Evolutionary conservation across 257 asterid genomes (phyloP).

Genomic region (Primulina eburnea): DNA sequence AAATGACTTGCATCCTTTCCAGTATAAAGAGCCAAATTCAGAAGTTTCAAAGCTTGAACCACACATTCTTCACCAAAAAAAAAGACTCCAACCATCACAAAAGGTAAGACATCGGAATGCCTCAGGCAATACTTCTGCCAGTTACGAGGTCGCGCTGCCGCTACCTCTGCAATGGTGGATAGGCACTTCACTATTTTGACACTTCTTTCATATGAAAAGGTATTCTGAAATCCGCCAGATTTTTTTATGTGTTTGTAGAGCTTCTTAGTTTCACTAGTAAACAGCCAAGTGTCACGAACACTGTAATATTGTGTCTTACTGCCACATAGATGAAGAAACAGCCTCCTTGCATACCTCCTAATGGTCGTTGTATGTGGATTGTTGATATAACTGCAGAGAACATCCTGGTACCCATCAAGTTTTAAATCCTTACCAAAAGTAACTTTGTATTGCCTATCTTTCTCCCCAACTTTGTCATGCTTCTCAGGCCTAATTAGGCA

Average conservation of each 20-base stretch:
- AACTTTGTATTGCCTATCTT: slow-evolving; percentile 64
- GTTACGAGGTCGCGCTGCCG: slow-evolving; percentile 91
- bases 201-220: slow-evolving; percentile 87
- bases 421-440: slow-evolving; percentile 79
- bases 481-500: slow-evolving; percentile 97
- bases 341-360: slow-evolving; percentile 94
- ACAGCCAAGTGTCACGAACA: slow-evolving; percentile 94
- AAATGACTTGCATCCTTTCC: slow-evolving; percentile 74
- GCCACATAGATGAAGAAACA: slow-evolving; percentile 93
- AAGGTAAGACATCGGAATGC: slow-evolving; percentile 77
- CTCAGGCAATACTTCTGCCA: slow-evolving; percentile 96
- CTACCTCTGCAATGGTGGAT: slow-evolving; percentile 86
- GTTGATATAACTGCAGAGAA: slow-evolving; percentile 94
- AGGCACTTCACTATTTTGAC: slow-evolving; percentile 94
- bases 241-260: slow-evolving; percentile 82
- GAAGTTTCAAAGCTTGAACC: slow-evolving; percentile 74
- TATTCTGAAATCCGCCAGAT: slow-evolving; percentile 88
- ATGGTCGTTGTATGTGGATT: slow-evolving; percentile 79
- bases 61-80: slow-evolving; percentile 93
- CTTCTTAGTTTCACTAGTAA: slow-evolving; percentile 83
- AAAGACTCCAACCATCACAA: slow-evolving; percentile 79
- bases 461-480: slow-evolving; percentile 93
- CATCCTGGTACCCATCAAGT: slow-evolving; percentile 96
- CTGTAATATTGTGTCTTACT: slow-evolving; percentile 98
- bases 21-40: slow-evolving; percentile 82